Evolutionary conservation across 2,329 filamentous ascomycete genomes (phyloP), one percentile per base, ranked within the genome.

Genomic region (Penicillium sp.): DNA sequence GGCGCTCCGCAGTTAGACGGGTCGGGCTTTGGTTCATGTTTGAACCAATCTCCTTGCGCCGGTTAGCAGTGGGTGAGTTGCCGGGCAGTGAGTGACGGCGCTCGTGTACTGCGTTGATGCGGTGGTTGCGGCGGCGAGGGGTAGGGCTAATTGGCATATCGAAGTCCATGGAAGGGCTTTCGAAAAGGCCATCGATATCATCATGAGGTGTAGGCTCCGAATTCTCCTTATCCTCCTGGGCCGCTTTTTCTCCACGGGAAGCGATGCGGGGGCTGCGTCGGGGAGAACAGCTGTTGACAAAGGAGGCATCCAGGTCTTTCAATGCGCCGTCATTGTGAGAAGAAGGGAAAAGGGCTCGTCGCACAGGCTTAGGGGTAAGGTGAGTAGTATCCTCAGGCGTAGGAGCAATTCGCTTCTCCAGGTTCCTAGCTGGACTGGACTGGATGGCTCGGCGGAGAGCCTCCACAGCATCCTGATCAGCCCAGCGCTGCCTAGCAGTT

Each of bases 141-240:
- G 75, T 70, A 51, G 76, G 73, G 66, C 78, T 80, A 80, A 81
- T 53, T 78, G 78, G 54, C 79, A 82, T 4, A 78, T 85, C 47
- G 75, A 85, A 47, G 72, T 70, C 67, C 77, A 61, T 79, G 68
- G 60, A 65, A 57, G 50, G 74, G 49, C 86, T 80, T 51, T 86
- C 85, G 62, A 94, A 92, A 4, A 94, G 78, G 45, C 81, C 78
- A 38, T 84, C 81, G 6, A 88, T 69, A 33, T 81, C 79, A 55
- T 85, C 81, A 34, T 74, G 69, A 18, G 68, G 53, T 9, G 68
- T 64, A 6, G 79, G 76, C 12, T 74, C 76, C 45, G 71, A 71
- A 57, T 86, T 85, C 66, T 86, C 83, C 61, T 85, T 85, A 53
- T 85, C 81, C 45, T 74, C 72, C 49, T 59, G 63, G 58, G 70